These are phyloP conservation scores for Kernera saxatilis DNA, from an alignment of 345 rosid species.

Conservation along the genomic window DNA sequence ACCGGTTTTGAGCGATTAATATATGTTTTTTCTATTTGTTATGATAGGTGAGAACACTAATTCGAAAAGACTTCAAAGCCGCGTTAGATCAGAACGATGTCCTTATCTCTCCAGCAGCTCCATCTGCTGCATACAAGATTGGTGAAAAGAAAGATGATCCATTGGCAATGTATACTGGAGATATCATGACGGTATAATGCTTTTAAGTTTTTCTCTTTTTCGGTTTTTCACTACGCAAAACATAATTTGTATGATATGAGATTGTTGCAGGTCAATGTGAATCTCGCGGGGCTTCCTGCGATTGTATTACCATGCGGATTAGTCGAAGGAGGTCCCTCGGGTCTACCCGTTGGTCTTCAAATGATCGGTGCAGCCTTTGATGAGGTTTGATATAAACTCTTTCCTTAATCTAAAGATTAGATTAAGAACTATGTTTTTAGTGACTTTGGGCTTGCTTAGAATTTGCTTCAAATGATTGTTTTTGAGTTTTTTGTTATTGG, in stretches of 20 bases:
- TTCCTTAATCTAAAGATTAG: background rate
- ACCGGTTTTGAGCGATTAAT: background rate
- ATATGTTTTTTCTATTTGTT: background rate
- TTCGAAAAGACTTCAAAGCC: constrained; percentile 58
- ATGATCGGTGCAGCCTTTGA: constrained; percentile 88
- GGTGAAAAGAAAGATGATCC: constrained; percentile 97
- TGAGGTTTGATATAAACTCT: constrained; percentile 44
- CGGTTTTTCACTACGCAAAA: background rate
- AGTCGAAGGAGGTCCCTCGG: constrained; percentile 61
- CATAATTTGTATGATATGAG: background rate
- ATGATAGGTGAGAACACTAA: constrained; percentile 72
- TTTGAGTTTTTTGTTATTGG: background rate
- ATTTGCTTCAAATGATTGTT: background rate
- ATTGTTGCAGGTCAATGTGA: constrained; percentile 78
- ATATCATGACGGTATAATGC: constrained; percentile 76
- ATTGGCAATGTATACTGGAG: constrained; percentile 91
- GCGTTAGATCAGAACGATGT: constrained; percentile 73
- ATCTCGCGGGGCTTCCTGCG: constrained; percentile 88
- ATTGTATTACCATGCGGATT: constrained; percentile 89
- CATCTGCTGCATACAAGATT: constrained; percentile 83
- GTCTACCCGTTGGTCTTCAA: constrained; percentile 93
- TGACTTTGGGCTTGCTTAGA: background rate
- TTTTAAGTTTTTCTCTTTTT: background rate
- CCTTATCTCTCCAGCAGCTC: constrained; percentile 89
- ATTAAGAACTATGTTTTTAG: background rate